Percentiles rank a stretch among this genome's conserved stretches.
phyloP scores from a whole-genome alignment of 805 yeast genomes.

The Yarrowia yakushimensis region DNA sequence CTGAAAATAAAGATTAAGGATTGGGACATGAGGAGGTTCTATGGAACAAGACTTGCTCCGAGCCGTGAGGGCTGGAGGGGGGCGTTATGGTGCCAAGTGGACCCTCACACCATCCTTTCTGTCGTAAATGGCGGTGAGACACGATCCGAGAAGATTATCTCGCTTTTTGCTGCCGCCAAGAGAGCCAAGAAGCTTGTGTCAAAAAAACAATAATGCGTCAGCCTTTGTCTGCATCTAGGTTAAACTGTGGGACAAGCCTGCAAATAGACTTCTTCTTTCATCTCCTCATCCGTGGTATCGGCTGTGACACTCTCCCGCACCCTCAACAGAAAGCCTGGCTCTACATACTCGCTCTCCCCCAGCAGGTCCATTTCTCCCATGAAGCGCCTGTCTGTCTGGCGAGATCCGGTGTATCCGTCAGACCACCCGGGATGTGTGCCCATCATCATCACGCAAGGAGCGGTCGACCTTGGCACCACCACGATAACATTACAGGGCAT shows the following conservation, averaged over 20 bases:
- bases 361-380: slow-evolving; percentile 1
- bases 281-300: slow-evolving; percentile 8
- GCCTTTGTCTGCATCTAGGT: slow-evolving; percentile 15
- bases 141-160: neutral
- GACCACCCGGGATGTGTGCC: slow-evolving; percentile 21
- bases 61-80: neutral
- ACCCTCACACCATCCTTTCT: neutral
- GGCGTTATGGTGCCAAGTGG: neutral
- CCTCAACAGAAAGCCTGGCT: neutral
- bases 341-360: neutral
- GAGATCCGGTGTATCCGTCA: slow-evolving; percentile 14
- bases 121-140: neutral
- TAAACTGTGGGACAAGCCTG: slow-evolving; percentile 24
- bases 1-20: slow-evolving; percentile 9
- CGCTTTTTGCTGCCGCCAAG: slow-evolving; percentile 22
- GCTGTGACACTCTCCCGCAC: neutral
- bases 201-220: neutral
- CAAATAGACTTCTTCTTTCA: slow-evolving; percentile 23
- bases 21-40: slow-evolving; percentile 14
- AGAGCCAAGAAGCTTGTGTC: slow-evolving; percentile 23
- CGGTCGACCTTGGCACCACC: slow-evolving; percentile 19
- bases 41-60: neutral
- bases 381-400: slow-evolving; percentile 24
- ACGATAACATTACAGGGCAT: neutral
- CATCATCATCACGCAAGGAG: slow-evolving; percentile 15